Conservation (phyloP, 768 basidiomycete species). For the Leccinum disarticulatum region DNA sequence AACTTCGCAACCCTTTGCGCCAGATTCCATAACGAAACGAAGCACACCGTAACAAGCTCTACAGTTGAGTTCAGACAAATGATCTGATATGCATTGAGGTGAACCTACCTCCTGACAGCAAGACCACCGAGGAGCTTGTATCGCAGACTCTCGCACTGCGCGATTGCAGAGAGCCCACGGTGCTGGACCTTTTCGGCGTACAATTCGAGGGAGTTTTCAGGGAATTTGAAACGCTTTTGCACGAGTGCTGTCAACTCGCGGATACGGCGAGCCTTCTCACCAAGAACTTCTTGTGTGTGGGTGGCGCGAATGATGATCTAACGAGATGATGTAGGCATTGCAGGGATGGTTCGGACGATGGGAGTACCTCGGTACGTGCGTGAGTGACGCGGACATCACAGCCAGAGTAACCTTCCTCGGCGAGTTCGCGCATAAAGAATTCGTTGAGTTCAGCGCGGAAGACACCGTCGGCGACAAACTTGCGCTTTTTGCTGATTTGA, state of each 20-base stretch:
- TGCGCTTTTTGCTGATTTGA: constrained; percentile 97
- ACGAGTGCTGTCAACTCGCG: constrained; percentile 98
- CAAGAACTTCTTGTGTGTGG: constrained; percentile 98
- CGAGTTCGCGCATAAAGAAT: constrained; percentile 97
- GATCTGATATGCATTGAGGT: not conserved
- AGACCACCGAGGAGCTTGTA: constrained; percentile 99
- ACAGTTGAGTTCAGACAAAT: constrained; percentile 2
- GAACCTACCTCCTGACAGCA: constrained; percentile 88
- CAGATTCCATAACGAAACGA: constrained; percentile 99
- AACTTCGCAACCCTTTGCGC: constrained; percentile 99
- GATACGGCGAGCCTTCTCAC: constrained; percentile 99
- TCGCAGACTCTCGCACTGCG: constrained; percentile 96
- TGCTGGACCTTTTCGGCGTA: constrained; percentile 99
- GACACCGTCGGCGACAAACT: constrained; percentile 98
- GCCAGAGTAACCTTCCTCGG: constrained; percentile 99
- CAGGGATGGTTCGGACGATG: constrained; percentile 1
- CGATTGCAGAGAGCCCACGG: constrained; percentile 97
- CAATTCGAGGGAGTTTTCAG: constrained; percentile 96
- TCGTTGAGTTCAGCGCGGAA: constrained; percentile 99
- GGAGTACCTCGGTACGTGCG: constrained; percentile 88
- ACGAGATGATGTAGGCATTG: not conserved
- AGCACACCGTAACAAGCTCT: constrained; percentile 99
- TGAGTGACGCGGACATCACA: constrained; percentile 99
- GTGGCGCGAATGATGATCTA: constrained; percentile 99
- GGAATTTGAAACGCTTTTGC: constrained; percentile 99